These are phyloP conservation scores for Rhododendron molle DNA, from an alignment of 148 eudicot species.

Conservation along the genomic window DNA sequence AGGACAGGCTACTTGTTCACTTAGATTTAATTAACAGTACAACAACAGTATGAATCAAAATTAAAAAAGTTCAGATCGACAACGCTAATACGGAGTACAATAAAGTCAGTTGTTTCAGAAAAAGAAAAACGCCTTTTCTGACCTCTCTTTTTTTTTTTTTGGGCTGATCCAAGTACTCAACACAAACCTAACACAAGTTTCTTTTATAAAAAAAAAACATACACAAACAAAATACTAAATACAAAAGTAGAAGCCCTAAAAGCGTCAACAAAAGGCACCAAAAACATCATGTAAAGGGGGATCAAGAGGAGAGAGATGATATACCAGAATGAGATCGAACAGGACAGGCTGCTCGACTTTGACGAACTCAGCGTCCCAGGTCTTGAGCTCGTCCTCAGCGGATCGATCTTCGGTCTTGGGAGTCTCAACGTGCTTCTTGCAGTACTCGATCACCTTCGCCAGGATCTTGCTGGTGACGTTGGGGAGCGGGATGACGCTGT, in stretches of 20 bases:
- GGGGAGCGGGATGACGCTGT: constrained; percentile 24
- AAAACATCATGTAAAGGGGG: background rate
- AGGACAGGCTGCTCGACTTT: constrained; percentile 26
- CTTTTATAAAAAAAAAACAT: background rate
- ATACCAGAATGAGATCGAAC: constrained; percentile 39
- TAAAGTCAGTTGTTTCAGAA: background rate
- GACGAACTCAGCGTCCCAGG: constrained; percentile 27
- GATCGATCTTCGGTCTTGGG: constrained; percentile 4
- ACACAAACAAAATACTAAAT: background rate
- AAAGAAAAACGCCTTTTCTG: background rate
- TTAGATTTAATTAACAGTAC: too few species aligned
- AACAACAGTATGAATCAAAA: background rate
- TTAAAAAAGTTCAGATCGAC: too few species aligned
- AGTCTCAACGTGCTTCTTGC: constrained; percentile 22
- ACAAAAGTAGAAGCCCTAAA: background rate
- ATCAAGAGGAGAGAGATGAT: background rate
- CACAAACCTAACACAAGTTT: background rate
- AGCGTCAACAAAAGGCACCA: background rate
- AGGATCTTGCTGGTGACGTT: constrained; percentile 24
- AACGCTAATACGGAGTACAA: too few species aligned
- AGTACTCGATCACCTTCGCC: constrained; percentile 30
- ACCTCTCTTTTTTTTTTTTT: background rate
- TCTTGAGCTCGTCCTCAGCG: constrained; percentile 18
- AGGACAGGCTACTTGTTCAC: too few species aligned
- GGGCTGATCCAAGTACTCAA: background rate